Evolutionary conservation across 2,329 filamentous ascomycete species (phyloP).

Genomic region (Orbilia ellipsospora): DNA sequence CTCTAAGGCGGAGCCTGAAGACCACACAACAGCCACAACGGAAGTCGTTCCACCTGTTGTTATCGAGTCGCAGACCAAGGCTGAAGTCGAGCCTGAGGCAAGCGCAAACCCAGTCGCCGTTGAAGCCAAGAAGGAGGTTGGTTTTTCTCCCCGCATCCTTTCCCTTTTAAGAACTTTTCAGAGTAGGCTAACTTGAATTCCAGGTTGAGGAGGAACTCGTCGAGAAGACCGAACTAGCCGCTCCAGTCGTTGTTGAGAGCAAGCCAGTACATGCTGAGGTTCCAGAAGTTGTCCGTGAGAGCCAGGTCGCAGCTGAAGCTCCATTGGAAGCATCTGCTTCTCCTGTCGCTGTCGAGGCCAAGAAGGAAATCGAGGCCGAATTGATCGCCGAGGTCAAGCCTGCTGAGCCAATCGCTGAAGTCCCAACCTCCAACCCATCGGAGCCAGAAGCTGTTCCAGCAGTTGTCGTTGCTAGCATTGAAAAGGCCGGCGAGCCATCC

Average conservation of each 20-base stretch:
- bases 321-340: slow-evolving; percentile 76
- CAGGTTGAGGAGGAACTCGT: slow-evolving; percentile 50
- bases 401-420: slow-evolving; percentile 34
- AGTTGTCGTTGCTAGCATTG: slow-evolving; percentile 70
- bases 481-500: slow-evolving; percentile 71
- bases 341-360: slow-evolving; percentile 74
- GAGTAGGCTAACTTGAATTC: slow-evolving; percentile 16
- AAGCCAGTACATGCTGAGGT: slow-evolving; percentile 60
- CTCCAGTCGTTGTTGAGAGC: slow-evolving; percentile 44
- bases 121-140: slow-evolving; percentile 70
- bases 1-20: slow-evolving; percentile 57
- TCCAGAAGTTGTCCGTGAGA: slow-evolving; percentile 76
- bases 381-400: slow-evolving; percentile 72
- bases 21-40: slow-evolving; percentile 62
- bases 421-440: slow-evolving; percentile 29
- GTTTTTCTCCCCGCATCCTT: slow-evolving; percentile 5
- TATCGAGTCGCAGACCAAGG: slow-evolving; percentile 64
- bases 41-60: slow-evolving; percentile 64
- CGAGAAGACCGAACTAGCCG: slow-evolving; percentile 27
- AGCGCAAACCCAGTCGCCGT: slow-evolving; percentile 74
- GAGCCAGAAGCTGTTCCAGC: slow-evolving; percentile 66
- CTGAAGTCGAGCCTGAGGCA: slow-evolving; percentile 73
- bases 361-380: slow-evolving; percentile 77
- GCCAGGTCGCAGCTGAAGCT: slow-evolving; percentile 74
- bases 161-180: neutral